Evolutionary conservation across 78 protist species (phyloP).

Genomic region (Blattamonas nauphoetae): DNA sequence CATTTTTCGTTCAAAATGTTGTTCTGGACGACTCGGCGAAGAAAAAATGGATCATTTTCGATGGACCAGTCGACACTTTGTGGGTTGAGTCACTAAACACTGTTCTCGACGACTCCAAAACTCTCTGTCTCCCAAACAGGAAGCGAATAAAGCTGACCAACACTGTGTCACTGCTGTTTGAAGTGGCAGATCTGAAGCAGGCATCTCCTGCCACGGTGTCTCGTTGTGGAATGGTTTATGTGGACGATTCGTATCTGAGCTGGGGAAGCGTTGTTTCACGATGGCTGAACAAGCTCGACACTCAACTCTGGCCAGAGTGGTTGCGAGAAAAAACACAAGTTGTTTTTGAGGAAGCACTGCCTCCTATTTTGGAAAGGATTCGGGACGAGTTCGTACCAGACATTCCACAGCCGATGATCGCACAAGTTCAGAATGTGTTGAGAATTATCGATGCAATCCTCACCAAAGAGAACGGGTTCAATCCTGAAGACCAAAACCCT

Average conservation of each 20-base stretch:
- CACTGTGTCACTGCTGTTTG: slow-evolving; percentile 56
- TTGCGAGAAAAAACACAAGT: not conserved
- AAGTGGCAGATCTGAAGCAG: slow-evolving; percentile 63
- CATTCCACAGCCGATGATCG: not conserved
- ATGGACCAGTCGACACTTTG: slow-evolving; percentile 77
- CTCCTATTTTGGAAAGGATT: not conserved
- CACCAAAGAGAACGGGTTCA: not conserved
- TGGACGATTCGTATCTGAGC: slow-evolving; percentile 38
- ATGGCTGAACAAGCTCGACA: slow-evolving; percentile 34
- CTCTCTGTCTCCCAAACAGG: slow-evolving; percentile 67
- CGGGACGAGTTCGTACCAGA: not conserved
- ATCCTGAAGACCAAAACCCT: not conserved
- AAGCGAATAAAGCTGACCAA: slow-evolving; percentile 66
- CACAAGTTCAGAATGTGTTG: not conserved
- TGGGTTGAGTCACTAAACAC: slow-evolving; percentile 76
- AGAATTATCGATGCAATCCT: not conserved
- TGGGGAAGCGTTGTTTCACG: slow-evolving; percentile 39
- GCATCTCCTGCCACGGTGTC: slow-evolving; percentile 85
- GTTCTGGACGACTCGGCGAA: slow-evolving; percentile 33
- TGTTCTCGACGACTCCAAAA: slow-evolving; percentile 73
- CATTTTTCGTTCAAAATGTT: slow-evolving; percentile 33
- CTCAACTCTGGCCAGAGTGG: not conserved
- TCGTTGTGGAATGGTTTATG: slow-evolving; percentile 80
- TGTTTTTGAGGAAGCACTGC: not conserved
- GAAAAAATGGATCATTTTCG: slow-evolving; percentile 64